Evolutionary conservation across 202 grass and related monocot genomes (phyloP).

Genomic region (Zizania palustris): DNA sequence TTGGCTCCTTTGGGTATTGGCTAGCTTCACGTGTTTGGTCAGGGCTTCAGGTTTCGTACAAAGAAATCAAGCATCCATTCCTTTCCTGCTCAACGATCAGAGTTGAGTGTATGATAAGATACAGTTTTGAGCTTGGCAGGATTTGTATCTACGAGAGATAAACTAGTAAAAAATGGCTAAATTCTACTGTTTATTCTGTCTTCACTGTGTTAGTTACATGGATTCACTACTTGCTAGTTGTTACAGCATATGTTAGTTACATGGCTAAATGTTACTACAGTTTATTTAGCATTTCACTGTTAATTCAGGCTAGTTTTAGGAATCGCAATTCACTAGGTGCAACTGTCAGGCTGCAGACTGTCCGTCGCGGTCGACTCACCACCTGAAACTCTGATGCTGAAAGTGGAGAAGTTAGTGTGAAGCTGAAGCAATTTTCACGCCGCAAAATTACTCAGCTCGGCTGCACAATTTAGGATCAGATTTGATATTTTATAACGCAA

Average conservation of each 20-base stretch:
- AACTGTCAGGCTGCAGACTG: not conserved
- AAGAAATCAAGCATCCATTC: constrained; percentile 30
- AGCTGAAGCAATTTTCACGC: not conserved
- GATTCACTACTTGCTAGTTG: not conserved
- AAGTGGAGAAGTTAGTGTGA: constrained; percentile 8
- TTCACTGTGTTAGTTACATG: too few relatives aligned
- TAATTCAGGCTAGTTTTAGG: constrained; percentile 2
- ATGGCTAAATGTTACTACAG: not conserved
- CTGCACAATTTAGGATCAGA: too few relatives aligned
- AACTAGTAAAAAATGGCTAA: too few relatives aligned
- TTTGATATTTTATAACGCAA: too few relatives aligned
- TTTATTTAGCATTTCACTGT: not conserved
- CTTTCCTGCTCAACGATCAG: not conserved
- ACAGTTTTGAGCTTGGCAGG: not conserved
- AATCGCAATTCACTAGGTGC: not conserved
- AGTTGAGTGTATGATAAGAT: constrained; percentile 14
- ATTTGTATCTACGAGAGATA: constrained; percentile 9
- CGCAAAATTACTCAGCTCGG: constrained; percentile 28
- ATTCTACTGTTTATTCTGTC: too few relatives aligned
- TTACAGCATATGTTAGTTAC: not conserved
- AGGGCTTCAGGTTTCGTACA: constrained; percentile 11
- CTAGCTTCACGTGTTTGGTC: constrained; percentile 24
- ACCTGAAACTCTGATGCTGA: not conserved
- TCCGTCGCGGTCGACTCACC: not conserved
- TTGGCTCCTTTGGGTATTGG: not conserved